Percentiles rank a stretch among this genome's conserved stretches.
Evolutionary conservation across 192 early-diverging fungal species (phyloP).

Genomic region (Podila horticola): DNA sequence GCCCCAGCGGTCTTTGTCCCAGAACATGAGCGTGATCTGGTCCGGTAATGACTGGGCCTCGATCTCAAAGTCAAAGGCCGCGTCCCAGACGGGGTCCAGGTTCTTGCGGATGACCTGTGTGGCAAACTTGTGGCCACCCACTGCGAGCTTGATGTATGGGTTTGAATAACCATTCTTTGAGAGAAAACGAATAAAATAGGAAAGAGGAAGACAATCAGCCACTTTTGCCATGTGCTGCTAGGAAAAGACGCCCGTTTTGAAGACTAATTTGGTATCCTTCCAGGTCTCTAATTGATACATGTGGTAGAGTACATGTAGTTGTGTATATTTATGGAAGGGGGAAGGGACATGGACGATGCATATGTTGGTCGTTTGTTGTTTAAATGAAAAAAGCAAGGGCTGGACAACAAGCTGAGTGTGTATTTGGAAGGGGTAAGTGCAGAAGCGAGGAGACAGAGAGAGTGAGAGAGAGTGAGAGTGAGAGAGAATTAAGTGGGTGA

Average conservation of each 20-base stretch:
- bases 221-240: no score
- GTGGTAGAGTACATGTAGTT: background rate
- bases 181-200: no score
- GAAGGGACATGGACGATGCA: background rate
- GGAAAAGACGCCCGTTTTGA: no score
- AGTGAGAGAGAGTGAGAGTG: background rate
- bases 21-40: slow-evolving; percentile 62
- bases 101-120: slow-evolving; percentile 71
- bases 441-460: background rate
- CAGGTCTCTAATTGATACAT: no score
- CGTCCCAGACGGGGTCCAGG: slow-evolving; percentile 77
- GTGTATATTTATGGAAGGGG: background rate
- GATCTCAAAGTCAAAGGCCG: slow-evolving; percentile 64
- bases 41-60: slow-evolving; percentile 44
- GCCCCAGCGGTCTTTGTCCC: slow-evolving; percentile 76
- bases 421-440: no score
- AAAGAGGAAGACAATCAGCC: background rate
- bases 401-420: no score
- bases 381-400: background rate
- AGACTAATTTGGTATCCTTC: no score
- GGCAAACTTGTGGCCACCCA: slow-evolving; percentile 47
- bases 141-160: slow-evolving; percentile 39
- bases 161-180: slow-evolving; percentile 42
- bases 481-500: background rate
- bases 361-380: no score